Evolutionary conservation across 2,329 filamentous ascomycete genomes (phyloP), one percentile per base, ranked within the genome.

Genomic region (Graphium sp.): DNA sequence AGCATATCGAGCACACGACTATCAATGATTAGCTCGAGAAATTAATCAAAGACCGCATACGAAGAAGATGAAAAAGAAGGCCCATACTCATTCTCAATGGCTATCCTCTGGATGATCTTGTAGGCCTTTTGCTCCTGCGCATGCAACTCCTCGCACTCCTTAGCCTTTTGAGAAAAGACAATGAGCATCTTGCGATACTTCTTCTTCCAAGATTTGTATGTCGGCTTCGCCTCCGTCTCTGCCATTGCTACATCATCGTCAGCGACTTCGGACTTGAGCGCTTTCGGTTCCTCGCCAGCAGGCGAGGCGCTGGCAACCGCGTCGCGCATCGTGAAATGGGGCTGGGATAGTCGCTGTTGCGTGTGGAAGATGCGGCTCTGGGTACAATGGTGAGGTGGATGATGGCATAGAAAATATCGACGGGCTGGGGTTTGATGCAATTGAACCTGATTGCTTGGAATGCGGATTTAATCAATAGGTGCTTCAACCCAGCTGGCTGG

Each of bases 101-200:
- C 78, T 35, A 98, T 66, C 29, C 84, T 69, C 49, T 81, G 84
- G 14, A 83, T 80, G 4, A 82, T 78, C 38, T 76, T 73, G 35
- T 78, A 72, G 20, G 85, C 80, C 51, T 77, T 75, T 49, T 81
- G 79, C 50, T 89, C 84, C 31, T 80, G 65, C 41, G 73, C 72
- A 53, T 89, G 89, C 34, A 89, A 63, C 31, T 74, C 67, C 52
- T 92, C 89, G 48, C 82, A 80, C 38, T 82, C 72, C 32, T 75
- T 68, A 68, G 85, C 81, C 43, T 71, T 72, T 28, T 73, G 62
- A 41, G 89, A 79, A 45, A 89, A 91, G 17, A 64, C 60, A 47
- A 77, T 64, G 53, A 78, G 75, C 73, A 89, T 81, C 64, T 91
- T 91, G 43, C 79, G 77, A 52, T 91, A 98, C 61, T 98, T 98